These are phyloP conservation scores for Solanum verrucosum DNA, from an alignment of 257 asterid species.

Conservation along the genomic window DNA sequence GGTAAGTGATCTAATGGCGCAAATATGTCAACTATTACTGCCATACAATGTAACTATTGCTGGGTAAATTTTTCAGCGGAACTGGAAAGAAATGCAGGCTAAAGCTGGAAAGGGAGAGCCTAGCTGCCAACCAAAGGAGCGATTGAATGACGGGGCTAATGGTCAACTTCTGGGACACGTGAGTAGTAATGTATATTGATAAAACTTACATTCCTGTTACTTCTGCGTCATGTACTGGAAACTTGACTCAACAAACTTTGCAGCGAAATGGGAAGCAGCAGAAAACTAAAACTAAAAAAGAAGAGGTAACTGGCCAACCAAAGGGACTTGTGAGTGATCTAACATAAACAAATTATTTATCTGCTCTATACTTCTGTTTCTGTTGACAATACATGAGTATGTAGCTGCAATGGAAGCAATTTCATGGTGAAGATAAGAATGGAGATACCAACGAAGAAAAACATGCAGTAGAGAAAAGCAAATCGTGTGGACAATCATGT, in stretches of 20 bases:
- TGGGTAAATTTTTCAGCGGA: slow-evolving; percentile 38
- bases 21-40: neutral
- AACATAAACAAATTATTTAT: neutral
- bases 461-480: slow-evolving; percentile 15
- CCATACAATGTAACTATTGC: neutral
- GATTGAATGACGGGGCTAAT: slow-evolving; percentile 16
- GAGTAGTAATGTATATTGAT: slow-evolving; percentile 4
- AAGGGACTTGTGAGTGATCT: slow-evolving; percentile 34
- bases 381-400: slow-evolving; percentile 3
- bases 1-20: slow-evolving; percentile 29
- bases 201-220: neutral
- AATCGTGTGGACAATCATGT: slow-evolving; percentile 16
- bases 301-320: slow-evolving; percentile 20
- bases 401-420: slow-evolving; percentile 69
- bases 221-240: neutral
- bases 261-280: slow-evolving; percentile 69
- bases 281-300: slow-evolving; percentile 36
- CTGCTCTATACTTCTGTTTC: neutral
- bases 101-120: slow-evolving; percentile 32
- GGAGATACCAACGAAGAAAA: slow-evolving; percentile 25
- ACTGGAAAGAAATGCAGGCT: slow-evolving; percentile 62
- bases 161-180: neutral
- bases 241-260: slow-evolving; percentile 15
- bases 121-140: slow-evolving; percentile 26
- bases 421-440: slow-evolving; percentile 25